These are phyloP conservation scores for Miamiensis avidus DNA, from an alignment of 169 alveolate genomes.

Conservation along the genomic window DNA sequence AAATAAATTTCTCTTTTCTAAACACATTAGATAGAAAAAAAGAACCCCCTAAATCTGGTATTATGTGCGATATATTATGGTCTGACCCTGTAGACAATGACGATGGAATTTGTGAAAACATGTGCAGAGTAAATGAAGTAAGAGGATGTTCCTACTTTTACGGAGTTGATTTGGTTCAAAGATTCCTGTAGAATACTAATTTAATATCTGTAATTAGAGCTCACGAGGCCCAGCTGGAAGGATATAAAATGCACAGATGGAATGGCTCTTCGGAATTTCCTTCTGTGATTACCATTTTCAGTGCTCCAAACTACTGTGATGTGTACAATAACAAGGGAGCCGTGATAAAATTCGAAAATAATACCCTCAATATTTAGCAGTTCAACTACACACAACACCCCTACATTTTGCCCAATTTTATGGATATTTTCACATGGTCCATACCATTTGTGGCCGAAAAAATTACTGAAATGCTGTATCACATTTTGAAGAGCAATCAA, in stretches of 20 bases:
- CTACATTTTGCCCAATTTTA: conserved; percentile 64
- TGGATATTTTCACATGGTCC: conserved; percentile 75
- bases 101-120: conserved; percentile 63
- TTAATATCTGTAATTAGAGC: conserved; percentile 92
- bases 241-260: conserved; percentile 82
- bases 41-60: conserved; percentile 97
- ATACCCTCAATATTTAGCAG: conserved; percentile 59
- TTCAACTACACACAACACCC: conserved; percentile 67
- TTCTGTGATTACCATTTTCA: conserved; percentile 64
- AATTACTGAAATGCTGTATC: conserved; percentile 60
- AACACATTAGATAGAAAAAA: conserved; percentile 86
- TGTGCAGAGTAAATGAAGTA: conserved; percentile 76
- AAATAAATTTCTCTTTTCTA: conserved; percentile 28
- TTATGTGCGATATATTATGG: conserved; percentile 92
- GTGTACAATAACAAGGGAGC: conserved; percentile 74
- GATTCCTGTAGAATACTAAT: conserved; percentile 89
- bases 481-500: conserved; percentile 37
- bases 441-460: conserved; percentile 71
- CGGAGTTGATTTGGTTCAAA: conserved; percentile 91
- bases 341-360: conserved; percentile 69
- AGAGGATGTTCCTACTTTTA: conserved; percentile 92
- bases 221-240: conserved; percentile 96
- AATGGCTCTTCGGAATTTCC: conserved; percentile 66
- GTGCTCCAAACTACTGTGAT: conserved; percentile 81
- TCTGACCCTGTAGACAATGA: conserved; percentile 94